phyloP scores from a whole-genome alignment of 2,329 filamentous ascomycete species.

The Fusarium heterosporum region DNA sequence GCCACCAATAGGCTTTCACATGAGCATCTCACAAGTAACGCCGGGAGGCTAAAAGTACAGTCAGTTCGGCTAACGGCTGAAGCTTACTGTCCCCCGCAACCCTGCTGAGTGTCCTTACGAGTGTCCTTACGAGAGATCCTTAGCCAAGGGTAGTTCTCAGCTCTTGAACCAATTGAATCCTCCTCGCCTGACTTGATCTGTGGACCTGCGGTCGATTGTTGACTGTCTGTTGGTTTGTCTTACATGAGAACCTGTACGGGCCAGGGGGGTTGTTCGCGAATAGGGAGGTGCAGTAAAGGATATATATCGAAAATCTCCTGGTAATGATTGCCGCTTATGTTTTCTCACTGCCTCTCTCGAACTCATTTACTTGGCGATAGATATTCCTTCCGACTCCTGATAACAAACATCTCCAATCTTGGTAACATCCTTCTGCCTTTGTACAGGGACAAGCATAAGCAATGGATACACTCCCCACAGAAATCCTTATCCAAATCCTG shows the following conservation, averaged over 20 bases:
- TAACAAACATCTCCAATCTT: neutral
- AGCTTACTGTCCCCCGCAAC: conserved; percentile 8
- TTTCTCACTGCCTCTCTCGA: neutral
- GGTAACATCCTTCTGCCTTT: neutral
- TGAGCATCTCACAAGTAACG: neutral
- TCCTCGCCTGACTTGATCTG: conserved; percentile 11
- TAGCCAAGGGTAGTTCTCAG: neutral
- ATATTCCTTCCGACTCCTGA: neutral
- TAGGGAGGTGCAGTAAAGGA: conserved; percentile 12
- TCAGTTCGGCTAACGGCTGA: neutral
- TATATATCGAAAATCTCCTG: conserved; percentile 4
- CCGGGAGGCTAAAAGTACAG: conserved; percentile 28
- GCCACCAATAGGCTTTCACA: conserved; percentile 1
- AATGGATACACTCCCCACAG: conserved; percentile 51
- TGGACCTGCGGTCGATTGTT: conserved; percentile 5
- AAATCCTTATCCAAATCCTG: conserved; percentile 49
- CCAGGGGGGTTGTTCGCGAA: conserved; percentile 8
- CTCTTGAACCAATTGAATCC: conserved; percentile 21
- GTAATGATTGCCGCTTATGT: neutral
- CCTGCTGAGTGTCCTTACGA: conserved; percentile 11
- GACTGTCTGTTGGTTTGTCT: conserved; percentile 18
- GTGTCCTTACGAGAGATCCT: conserved; percentile 5
- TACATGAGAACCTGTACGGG: conserved; percentile 39
- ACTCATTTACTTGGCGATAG: neutral
- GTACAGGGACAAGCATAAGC: neutral